Conservation (phyloP, 306 rosid genomes). For the Vigna unguiculata region DNA sequence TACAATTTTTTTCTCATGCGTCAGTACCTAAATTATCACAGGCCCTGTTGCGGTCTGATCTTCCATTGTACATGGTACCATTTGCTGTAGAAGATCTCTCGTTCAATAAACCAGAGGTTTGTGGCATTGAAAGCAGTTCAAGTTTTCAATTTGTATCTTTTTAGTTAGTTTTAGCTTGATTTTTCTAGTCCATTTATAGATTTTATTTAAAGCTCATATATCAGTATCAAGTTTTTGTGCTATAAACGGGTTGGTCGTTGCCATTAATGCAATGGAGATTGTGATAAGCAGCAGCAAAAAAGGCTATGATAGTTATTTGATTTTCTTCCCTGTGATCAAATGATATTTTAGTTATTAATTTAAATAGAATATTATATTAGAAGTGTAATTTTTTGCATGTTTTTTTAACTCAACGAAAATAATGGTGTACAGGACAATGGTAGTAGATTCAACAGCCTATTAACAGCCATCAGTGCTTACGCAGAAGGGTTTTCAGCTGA, state of each 20-base stretch:
- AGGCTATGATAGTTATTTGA: too few relatives aligned
- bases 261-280: neutral
- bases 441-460: slow-evolving; percentile 62
- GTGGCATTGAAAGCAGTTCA: slow-evolving; percentile 42
- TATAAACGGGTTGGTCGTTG: slow-evolving; percentile 1
- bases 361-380: slow-evolving; percentile 9
- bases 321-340: neutral
- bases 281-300: too few relatives aligned
- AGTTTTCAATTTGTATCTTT: slow-evolving; percentile 16
- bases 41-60: slow-evolving; percentile 90
- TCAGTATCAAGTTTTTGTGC: slow-evolving; percentile 30
- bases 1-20: slow-evolving; percentile 35
- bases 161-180: slow-evolving; percentile 23
- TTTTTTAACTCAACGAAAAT: slow-evolving; percentile 16
- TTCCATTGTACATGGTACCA: slow-evolving; percentile 95
- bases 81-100: slow-evolving; percentile 64
- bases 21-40: slow-evolving; percentile 51
- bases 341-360: neutral
- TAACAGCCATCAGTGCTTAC: slow-evolving; percentile 84
- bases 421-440: slow-evolving; percentile 72
- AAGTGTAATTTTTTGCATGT: neutral
- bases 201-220: slow-evolving; percentile 25
- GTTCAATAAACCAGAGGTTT: slow-evolving; percentile 86
- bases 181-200: slow-evolving; percentile 9
- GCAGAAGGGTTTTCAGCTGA: slow-evolving; percentile 95